Evolutionary conservation across 345 rosid species (phyloP).

Genomic region (Boechera retrofracta): DNA sequence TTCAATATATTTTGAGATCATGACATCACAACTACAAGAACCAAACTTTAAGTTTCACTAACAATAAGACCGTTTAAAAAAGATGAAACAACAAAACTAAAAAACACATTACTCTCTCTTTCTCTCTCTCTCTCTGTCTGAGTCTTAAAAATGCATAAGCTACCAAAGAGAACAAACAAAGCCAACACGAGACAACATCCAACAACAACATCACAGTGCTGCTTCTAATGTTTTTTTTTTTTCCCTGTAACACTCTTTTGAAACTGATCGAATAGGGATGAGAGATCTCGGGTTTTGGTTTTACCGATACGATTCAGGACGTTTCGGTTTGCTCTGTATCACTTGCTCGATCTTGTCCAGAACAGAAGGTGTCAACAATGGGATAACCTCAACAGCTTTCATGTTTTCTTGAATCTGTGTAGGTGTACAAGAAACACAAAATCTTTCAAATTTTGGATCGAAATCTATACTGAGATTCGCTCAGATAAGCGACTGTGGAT

Average conservation of each 20-base stretch:
- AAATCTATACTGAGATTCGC: constrained; percentile 2
- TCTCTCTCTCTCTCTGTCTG: not conserved
- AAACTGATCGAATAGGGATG: constrained; percentile 7
- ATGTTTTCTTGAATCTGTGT: constrained; percentile 94
- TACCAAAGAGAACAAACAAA: constrained; percentile 27
- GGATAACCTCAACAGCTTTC: constrained; percentile 92
- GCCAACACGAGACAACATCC: constrained; percentile 30
- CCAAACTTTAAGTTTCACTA: constrained; percentile 36
- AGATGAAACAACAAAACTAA: constrained; percentile 20
- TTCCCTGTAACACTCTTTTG: constrained; percentile 18
- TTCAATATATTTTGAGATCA: not conserved
- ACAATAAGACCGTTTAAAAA: constrained; percentile 16
- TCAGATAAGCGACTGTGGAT: not conserved
- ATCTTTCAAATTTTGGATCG: not conserved
- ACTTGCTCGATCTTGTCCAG: constrained; percentile 90
- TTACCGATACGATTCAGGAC: constrained; percentile 85
- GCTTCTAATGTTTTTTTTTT: not conserved
- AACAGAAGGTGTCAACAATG: constrained; percentile 78
- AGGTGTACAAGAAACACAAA: not conserved
- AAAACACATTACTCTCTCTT: constrained; percentile 17
- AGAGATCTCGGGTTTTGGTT: not conserved
- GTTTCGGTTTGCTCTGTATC: constrained; percentile 88
- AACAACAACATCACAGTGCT: constrained; percentile 26
- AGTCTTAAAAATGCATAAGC: constrained; percentile 32
- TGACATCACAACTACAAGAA: constrained; percentile 32